Percentiles rank a stretch among this genome's conserved stretches.
Conservation (phyloP, 2,329 filamentous ascomycete genomes). For the Podosphaera aphanis region DNA sequence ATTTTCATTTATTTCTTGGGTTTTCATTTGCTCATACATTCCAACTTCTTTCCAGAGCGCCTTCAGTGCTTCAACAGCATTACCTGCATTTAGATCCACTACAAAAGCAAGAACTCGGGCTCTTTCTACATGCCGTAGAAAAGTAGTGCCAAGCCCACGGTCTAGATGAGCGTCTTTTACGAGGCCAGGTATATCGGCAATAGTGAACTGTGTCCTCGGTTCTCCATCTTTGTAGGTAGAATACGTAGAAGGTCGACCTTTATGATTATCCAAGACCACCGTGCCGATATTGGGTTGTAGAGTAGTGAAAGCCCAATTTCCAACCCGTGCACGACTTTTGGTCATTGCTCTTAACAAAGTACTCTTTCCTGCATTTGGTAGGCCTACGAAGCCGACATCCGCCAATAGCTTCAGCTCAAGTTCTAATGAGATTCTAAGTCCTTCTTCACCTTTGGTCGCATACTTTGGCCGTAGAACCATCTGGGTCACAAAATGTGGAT, state of each 20-base stretch:
- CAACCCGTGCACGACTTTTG: conserved; percentile 70
- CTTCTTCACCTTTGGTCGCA: conserved; percentile 65
- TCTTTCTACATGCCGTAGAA: conserved; percentile 82
- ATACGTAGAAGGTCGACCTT: conserved; percentile 38
- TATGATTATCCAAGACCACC: conserved; percentile 72
- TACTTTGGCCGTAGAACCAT: conserved; percentile 58
- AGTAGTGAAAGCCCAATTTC: conserved; percentile 92
- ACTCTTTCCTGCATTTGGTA: conserved; percentile 91
- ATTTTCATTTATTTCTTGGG: conserved; percentile 49
- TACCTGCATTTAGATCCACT: conserved; percentile 56
- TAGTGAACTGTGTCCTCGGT: conserved; percentile 59
- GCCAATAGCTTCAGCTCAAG: conserved; percentile 87
- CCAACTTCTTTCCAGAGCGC: conserved; percentile 78
- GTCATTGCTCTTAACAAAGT: conserved; percentile 72
- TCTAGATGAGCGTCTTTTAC: conserved; percentile 86
- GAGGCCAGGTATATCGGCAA: conserved; percentile 87
- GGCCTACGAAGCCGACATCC: conserved; percentile 79
- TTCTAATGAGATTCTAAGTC: conserved; percentile 56
- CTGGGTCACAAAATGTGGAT: conserved; percentile 72
- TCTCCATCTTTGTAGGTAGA: conserved; percentile 23
- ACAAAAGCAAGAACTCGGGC: conserved; percentile 87
- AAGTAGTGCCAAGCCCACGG: conserved; percentile 71
- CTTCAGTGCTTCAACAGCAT: conserved; percentile 57
- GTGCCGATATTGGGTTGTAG: conserved; percentile 89
- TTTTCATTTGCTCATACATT: conserved; percentile 47